Evolutionary conservation across 129 eudicot species (phyloP).

Genomic region (Arctium minus): DNA sequence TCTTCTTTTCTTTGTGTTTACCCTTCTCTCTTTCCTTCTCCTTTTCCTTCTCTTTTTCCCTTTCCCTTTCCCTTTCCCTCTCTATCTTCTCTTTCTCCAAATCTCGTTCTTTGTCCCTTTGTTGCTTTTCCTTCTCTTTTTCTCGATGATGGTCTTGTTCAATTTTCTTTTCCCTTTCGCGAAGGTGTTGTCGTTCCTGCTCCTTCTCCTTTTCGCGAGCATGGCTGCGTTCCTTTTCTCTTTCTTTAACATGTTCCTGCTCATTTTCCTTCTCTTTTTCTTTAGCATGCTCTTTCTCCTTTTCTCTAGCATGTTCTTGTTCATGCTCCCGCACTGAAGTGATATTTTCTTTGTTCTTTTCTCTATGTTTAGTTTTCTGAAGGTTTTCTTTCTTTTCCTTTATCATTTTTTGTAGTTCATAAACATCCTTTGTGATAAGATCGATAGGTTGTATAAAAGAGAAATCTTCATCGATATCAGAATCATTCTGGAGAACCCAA

Average conservation of each 20-base stretch:
- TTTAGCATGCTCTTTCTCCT: conserved; percentile 42
- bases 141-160: conserved; percentile 44
- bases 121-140: conserved; percentile 59
- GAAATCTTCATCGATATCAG: conserved; percentile 85
- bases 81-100: conserved; percentile 42
- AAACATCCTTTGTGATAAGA: conserved; percentile 80
- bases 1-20: conserved; percentile 70
- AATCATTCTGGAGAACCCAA: conserved; percentile 60
- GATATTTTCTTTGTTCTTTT: conserved; percentile 46
- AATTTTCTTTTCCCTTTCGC: conserved; percentile 39
- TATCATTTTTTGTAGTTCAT: conserved; percentile 73
- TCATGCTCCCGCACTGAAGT: conserved; percentile 49
- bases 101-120: conserved; percentile 54
- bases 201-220: conserved; percentile 35
- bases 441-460: conserved; percentile 87
- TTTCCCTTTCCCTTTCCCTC: conserved; percentile 47
- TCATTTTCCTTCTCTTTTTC: conserved; percentile 42
- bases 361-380: conserved; percentile 44
- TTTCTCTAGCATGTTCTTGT: conserved; percentile 44
- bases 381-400: conserved; percentile 60
- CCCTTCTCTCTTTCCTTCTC: conserved; percentile 45
- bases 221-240: conserved; percentile 28
- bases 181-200: conserved; percentile 25
- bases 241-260: conserved; percentile 39
- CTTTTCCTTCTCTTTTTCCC: conserved; percentile 50